Evolutionary conservation across 2,329 filamentous ascomycete species (phyloP).

Genomic region (Apiospora pterosperma): DNA sequence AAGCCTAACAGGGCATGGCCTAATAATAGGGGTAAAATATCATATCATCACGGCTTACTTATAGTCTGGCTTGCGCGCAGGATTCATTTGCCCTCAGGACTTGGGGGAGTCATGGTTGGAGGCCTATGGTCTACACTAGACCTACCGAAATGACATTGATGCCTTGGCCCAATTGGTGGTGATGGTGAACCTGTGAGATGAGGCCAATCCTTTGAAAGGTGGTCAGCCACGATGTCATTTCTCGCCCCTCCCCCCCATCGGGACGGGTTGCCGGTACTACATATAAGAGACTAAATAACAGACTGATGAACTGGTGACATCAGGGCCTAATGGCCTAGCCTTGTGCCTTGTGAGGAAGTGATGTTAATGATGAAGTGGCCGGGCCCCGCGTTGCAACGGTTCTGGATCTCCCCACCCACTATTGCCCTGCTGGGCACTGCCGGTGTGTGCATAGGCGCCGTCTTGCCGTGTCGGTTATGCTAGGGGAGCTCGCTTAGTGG

Average conservation of each 20-base stretch:
- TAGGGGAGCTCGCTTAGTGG: not conserved
- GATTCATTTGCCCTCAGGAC: not conserved
- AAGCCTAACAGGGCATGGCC: not conserved
- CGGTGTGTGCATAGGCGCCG: not conserved
- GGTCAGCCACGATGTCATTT: not conserved
- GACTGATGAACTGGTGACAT: not conserved
- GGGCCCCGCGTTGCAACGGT: not conserved
- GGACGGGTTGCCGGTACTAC: not conserved
- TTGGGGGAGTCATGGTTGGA: not conserved
- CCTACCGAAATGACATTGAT: too few relatives aligned
- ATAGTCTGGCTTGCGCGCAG: not conserved
- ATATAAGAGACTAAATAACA: too few relatives aligned
- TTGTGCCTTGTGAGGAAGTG: not conserved
- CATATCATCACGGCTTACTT: not conserved
- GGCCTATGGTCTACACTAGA: too few relatives aligned
- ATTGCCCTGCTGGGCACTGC: not conserved
- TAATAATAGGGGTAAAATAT: not conserved
- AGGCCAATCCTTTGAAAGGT: not conserved
- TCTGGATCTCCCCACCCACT: not conserved
- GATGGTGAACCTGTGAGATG: not conserved
- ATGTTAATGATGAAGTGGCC: not conserved
- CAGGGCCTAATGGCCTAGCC: constrained; percentile 1
- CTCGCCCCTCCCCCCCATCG: not conserved
- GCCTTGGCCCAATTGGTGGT: too few relatives aligned
- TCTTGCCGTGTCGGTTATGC: not conserved